Evolutionary conservation across 2,329 filamentous ascomycete genomes (phyloP).

Genomic region (Exophiala mesophila): DNA sequence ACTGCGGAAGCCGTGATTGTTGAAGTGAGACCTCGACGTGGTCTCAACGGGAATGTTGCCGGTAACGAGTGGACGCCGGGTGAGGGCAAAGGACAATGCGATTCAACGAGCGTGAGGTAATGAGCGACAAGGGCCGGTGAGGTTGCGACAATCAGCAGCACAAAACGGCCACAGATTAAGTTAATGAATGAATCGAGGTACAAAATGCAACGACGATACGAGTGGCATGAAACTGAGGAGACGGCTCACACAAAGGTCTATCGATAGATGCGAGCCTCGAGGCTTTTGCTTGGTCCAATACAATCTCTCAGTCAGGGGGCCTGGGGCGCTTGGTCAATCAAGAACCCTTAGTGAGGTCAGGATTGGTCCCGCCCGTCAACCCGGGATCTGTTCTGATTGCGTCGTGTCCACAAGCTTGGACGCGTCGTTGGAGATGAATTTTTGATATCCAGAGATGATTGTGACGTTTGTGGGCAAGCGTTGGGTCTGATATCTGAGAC

Average conservation of each 20-base stretch:
- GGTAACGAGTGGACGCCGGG: conserved; percentile 7
- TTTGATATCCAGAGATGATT: not conserved
- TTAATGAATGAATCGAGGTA: conserved; percentile 6
- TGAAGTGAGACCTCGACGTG: conserved; percentile 29
- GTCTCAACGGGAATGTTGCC: conserved; percentile 22
- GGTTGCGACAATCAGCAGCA: not conserved
- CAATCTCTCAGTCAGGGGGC: conserved; percentile 18
- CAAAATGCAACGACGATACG: conserved; percentile 5
- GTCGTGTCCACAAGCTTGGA: conserved; percentile 17
- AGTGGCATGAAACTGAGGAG: conserved; percentile 13
- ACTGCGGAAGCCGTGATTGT: conserved; percentile 54
- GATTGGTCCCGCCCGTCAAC: conserved; percentile 21
- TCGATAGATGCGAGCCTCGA: conserved; percentile 22
- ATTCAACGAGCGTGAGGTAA: conserved; percentile 1
- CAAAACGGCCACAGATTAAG: conserved; percentile 4
- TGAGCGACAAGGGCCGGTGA: not conserved
- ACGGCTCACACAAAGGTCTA: conserved; percentile 10
- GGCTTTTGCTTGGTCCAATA: conserved; percentile 20
- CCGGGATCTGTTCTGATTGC: conserved; percentile 22
- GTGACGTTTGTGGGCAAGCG: not conserved
- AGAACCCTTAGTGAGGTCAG: conserved; percentile 12
- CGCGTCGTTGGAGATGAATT: conserved; percentile 17
- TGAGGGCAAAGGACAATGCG: not conserved
- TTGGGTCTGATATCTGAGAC: too few species aligned
- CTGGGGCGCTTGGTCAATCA: not conserved